Evolutionary conservation across 129 eudicot genomes (phyloP).

Genomic region (Scalesia atractyloides): DNA sequence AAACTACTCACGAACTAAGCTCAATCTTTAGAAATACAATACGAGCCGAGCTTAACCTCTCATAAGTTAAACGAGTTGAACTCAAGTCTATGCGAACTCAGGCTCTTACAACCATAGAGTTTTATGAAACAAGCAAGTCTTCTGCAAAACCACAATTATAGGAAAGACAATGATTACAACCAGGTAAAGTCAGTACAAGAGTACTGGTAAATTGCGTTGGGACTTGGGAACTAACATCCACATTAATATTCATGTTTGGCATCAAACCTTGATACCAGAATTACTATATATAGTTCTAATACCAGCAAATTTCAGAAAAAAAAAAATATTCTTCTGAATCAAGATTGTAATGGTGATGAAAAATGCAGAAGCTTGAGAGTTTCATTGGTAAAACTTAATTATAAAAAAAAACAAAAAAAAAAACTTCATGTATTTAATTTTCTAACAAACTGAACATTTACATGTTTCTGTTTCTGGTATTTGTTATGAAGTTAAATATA

Average conservation of each 20-base stretch:
- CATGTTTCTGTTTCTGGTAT: constrained; percentile 3
- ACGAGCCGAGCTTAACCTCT: no score
- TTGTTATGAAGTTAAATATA: neutral
- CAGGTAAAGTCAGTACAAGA: neutral
- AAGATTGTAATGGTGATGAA: neutral
- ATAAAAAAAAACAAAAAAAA: neutral
- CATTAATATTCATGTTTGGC: neutral
- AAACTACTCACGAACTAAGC: no score
- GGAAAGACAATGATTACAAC: neutral
- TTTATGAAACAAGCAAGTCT: neutral
- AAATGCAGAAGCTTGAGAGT: neutral
- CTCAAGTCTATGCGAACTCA: no score
- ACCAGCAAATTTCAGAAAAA: neutral
- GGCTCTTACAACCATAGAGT: no score
- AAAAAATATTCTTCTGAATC: neutral
- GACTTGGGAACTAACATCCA: neutral
- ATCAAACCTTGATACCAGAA: constrained; percentile 8
- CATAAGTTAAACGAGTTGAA: no score
- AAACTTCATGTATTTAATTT: neutral
- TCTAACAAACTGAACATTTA: neutral
- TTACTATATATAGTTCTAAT: neutral
- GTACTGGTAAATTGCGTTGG: neutral
- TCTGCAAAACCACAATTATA: neutral
- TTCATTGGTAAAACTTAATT: neutral
- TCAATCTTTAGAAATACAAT: no score